A percentile compares a stretch with the other conserved stretches of the same genome.
phyloP scores from a whole-genome alignment of 1,284 basidiomycete genomes.

The Apiotrichum sp. region DNA sequence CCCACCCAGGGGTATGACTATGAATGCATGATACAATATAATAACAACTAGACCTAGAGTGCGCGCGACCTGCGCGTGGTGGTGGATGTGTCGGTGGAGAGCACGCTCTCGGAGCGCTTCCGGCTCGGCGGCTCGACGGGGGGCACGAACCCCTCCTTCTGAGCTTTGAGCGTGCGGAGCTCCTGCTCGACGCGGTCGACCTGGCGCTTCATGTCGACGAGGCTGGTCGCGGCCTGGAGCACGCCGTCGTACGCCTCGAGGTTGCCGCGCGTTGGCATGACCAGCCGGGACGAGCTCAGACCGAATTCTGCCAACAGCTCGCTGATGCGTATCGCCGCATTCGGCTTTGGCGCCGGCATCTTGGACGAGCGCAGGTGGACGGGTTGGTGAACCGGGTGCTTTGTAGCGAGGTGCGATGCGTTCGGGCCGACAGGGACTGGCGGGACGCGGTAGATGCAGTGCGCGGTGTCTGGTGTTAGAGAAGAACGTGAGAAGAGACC shows the following conservation, averaged over 20 bases:
- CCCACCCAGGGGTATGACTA: no score
- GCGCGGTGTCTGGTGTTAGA: conserved; percentile 23
- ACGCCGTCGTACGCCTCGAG: conserved; percentile 65
- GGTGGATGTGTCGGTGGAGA: conserved; percentile 30
- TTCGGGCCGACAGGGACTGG: conserved; percentile 19
- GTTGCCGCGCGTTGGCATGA: conserved; percentile 85
- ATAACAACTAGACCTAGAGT: neutral
- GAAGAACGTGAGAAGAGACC: neutral
- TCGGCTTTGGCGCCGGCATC: conserved; percentile 66
- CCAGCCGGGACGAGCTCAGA: conserved; percentile 65
- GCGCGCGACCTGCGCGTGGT: conserved; percentile 16
- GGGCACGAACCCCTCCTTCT: conserved; percentile 52
- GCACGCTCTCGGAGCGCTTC: conserved; percentile 28
- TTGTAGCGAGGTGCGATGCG: conserved; percentile 30
- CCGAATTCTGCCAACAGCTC: conserved; percentile 70
- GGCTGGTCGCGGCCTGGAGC: conserved; percentile 60
- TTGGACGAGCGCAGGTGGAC: conserved; percentile 76
- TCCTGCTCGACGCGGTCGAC: conserved; percentile 81
- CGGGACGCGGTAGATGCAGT: conserved; percentile 44
- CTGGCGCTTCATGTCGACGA: conserved; percentile 82
- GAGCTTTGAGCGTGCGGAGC: conserved; percentile 61
- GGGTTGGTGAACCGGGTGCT: conserved; percentile 56
- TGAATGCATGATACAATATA: neutral
- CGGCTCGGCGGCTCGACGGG: conserved; percentile 17
- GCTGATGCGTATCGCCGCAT: conserved; percentile 63